A percentile compares a stretch with the other conserved stretches of the same genome.
These are phyloP conservation scores for Fusarium goolgardi DNA, from an alignment of 2,329 filamentous ascomycete species.

Conservation along the genomic window DNA sequence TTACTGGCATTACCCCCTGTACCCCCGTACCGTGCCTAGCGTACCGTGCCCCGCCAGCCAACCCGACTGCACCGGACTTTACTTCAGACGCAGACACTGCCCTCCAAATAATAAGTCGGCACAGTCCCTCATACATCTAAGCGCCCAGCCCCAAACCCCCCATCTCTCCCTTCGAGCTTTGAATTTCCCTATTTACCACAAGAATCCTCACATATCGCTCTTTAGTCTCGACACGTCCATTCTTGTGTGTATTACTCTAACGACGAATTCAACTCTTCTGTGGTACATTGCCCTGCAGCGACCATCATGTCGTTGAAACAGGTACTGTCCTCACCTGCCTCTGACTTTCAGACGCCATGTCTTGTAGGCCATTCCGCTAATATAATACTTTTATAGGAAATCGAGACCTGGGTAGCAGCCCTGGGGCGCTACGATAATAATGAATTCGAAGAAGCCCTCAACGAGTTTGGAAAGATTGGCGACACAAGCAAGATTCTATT, in stretches of 20 bases:
- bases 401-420: slow-evolving; percentile 97
- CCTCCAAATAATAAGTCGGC: slow-evolving; percentile 47
- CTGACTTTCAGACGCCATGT: slow-evolving; percentile 6
- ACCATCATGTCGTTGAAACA: slow-evolving; percentile 70
- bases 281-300: slow-evolving; percentile 42
- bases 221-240: slow-evolving; percentile 11
- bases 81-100: slow-evolving; percentile 36
- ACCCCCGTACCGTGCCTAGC: slow-evolving; percentile 43
- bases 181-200: slow-evolving; percentile 37
- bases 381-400: slow-evolving; percentile 74
- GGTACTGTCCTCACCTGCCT: slow-evolving; percentile 54
- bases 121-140: slow-evolving; percentile 45
- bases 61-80: slow-evolving; percentile 28
- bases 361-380: slow-evolving; percentile 33
- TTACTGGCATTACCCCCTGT: slow-evolving; percentile 24
- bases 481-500: slow-evolving; percentile 99
- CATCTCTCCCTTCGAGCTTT: slow-evolving; percentile 39
- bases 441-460: slow-evolving; percentile 91
- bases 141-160: slow-evolving; percentile 38
- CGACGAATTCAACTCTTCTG: slow-evolving; percentile 21
- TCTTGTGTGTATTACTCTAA: slow-evolving; percentile 15
- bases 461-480: slow-evolving; percentile 84
- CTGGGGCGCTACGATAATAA: slow-evolving; percentile 95
- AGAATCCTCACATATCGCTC: slow-evolving; percentile 19
- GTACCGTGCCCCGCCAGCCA: slow-evolving; percentile 36